These are phyloP conservation scores for Nannizziopsis arthrosporioides DNA, from an alignment of 2,329 filamentous ascomycete species.

Conservation along the genomic window DNA sequence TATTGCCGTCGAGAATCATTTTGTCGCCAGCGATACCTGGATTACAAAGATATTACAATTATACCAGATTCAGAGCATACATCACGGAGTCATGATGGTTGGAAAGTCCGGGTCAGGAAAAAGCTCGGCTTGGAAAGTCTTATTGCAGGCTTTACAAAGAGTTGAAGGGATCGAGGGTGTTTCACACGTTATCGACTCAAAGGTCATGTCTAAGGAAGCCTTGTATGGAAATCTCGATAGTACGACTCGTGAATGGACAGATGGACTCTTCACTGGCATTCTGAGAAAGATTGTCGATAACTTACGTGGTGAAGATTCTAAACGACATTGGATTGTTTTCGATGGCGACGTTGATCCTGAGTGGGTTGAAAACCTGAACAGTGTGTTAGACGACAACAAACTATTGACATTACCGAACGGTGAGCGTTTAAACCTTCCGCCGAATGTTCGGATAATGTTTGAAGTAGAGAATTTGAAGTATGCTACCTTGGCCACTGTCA, in stretches of 20 bases:
- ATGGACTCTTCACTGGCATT: conserved; percentile 95
- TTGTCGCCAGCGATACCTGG: conserved; percentile 88
- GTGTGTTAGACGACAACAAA: conserved; percentile 98
- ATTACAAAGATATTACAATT: conserved; percentile 94
- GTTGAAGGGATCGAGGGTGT: conserved; percentile 89
- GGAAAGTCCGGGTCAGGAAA: conserved; percentile 96
- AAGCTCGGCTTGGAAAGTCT: conserved; percentile 83
- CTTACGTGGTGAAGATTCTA: conserved; percentile 87
- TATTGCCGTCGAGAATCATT: conserved; percentile 71
- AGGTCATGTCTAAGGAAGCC: conserved; percentile 99
- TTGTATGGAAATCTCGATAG: conserved; percentile 92
- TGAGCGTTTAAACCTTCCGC: conserved; percentile 85
- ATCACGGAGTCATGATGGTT: conserved; percentile 99
- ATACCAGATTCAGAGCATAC: conserved; percentile 94
- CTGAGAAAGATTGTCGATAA: conserved; percentile 98
- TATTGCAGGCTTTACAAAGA: conserved; percentile 80
- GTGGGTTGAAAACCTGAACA: conserved; percentile 99
- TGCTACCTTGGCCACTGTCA: conserved; percentile 94
- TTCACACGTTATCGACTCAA: conserved; percentile 94
- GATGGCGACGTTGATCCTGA: conserved; percentile 98
- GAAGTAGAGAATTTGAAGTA: conserved; percentile 98
- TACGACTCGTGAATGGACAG: conserved; percentile 97
- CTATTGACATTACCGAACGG: conserved; percentile 92
- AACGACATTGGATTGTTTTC: conserved; percentile 98
- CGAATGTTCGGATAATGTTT: conserved; percentile 98